phyloP scores from a whole-genome alignment of 345 rosid species.

The Psidium guajava region DNA sequence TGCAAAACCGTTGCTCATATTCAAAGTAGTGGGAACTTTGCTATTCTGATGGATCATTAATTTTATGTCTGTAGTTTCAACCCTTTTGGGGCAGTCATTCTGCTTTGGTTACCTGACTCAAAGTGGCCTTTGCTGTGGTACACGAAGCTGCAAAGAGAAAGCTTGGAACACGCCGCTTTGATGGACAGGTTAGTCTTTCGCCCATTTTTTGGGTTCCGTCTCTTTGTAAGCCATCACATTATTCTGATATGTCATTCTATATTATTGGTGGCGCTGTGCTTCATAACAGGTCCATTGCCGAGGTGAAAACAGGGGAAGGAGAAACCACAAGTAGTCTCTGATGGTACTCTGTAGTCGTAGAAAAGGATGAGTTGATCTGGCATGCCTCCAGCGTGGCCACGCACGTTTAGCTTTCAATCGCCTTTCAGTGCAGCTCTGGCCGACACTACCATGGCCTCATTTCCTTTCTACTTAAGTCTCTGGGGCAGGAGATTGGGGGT shows the following conservation, averaged over 20 bases:
- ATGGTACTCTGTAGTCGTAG: background rate
- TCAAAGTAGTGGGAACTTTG: conserved; percentile 49
- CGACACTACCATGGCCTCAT: background rate
- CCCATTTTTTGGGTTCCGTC: background rate
- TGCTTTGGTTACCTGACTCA: background rate
- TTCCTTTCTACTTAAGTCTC: background rate
- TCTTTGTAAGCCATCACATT: background rate
- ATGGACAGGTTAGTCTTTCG: conserved; percentile 51
- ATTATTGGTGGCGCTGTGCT: conserved; percentile 92
- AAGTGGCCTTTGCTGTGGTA: conserved; percentile 78
- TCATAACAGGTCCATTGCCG: conserved; percentile 85
- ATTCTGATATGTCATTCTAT: conserved; percentile 10
- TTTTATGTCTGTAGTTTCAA: background rate
- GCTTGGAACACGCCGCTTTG: conserved; percentile 94
- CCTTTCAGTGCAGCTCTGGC: background rate
- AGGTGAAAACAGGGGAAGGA: conserved; percentile 94
- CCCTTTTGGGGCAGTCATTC: background rate
- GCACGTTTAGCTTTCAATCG: background rate
- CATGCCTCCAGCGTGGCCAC: accelerated
- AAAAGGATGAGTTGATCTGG: background rate
- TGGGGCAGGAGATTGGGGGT: background rate
- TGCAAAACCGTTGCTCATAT: conserved; percentile 32
- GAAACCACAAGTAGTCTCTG: conserved; percentile 4
- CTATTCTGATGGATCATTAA: background rate
- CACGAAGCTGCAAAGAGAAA: conserved; percentile 87